Evolutionary conservation across 73 alveolate species (phyloP), one percentile per base, ranked within the genome.

Genomic region (Tetrahymena borealis): DNA sequence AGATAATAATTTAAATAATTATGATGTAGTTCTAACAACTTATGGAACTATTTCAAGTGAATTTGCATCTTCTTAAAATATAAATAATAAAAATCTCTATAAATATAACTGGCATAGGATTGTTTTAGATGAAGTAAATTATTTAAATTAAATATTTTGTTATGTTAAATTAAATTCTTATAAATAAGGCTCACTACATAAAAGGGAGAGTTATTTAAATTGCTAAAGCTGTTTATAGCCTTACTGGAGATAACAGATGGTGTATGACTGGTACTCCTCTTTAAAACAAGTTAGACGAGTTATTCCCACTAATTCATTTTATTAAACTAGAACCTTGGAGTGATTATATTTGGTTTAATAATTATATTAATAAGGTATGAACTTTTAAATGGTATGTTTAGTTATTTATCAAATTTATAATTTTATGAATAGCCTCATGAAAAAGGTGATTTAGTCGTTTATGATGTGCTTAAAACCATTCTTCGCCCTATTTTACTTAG

Each of bases 231-330:
- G 91, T 39, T 0, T 95, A 90, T 42, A 94, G 91, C 32, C 78
- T 95, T 20, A 79, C 91, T 85, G 96, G 95, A 18, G 85, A 90
- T 39, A 90, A 95, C 42, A 95, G 90, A 91, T 95, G 97, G 96
- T 95, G 96, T 93, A 90, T 92, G 91, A 95, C 97, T 36, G 97
- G 97, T 12, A 95, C 97, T 11, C 97, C 97, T 13, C 78, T 95
- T 8, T 79, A 95, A 39, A 95, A 95, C 78, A 41, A 90, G 33
- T 36, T 95, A 0, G 96, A 95, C 42, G 97, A 95, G 12, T 36
- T 95, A 32, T 95, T 90, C 78, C 90, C 96, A 36, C 40, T 95
- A 36, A 39, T 95, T 2, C 94, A 94, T 32, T 95, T 95, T 91
- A 85, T 95, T 16, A 91, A 90, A 39, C 33, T 93, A 32, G 95